Base-by-base conservation (phyloP, 805 yeast species). In the Wickerhamomyces ciferrii region DNA sequence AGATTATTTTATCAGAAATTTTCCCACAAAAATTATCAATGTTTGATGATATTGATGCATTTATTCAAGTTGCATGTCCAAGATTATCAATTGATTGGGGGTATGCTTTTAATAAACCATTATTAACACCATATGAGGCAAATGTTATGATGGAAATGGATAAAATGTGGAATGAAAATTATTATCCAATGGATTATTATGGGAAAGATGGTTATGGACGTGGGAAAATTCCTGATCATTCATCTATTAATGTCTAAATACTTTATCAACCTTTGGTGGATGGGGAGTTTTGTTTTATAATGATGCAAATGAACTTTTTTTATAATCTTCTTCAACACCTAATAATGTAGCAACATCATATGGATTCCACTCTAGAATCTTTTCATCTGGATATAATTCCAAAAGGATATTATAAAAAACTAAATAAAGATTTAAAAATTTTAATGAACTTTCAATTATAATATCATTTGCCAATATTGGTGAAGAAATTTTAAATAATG, bases 61-160 rank as follows among this genome's bases (percentile, higher is more conserved):
- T 94, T 74, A 87, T 94, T 14, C 99, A 94, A 66, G 96, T 94
- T 3, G 99, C 99, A 0, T 94, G 99, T 62, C 99, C 99, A 0
- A 74, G 99, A 58, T 69, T 94, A 41, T 88, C 96, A 2, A 92
- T 94, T 38, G 99, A 94, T 64, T 94, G 99, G 99, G 99, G 99
- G 0, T 94, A 94, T 63, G 99, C 99, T 0, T 94, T 94, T 60
- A 81, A 82, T 48, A 87, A 86, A 59, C 99, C 99, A 0, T 68
- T 94, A 39, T 67, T 94, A 48, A 92, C 99, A 0, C 99, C 99
- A 0, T 94, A 94, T 62, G 99, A 94, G 61, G 89, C 97, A 0
- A 89, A 87, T 88, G 96, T 91, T 5, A 76, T 90, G 75, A 65
- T 94, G 54, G 84, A 79, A 8, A 75, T 82, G 41, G 97, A 90